These are phyloP conservation scores for Colletotrichum caudatum DNA, from an alignment of 2,329 filamentous ascomycete genomes.

Conservation along the genomic window DNA sequence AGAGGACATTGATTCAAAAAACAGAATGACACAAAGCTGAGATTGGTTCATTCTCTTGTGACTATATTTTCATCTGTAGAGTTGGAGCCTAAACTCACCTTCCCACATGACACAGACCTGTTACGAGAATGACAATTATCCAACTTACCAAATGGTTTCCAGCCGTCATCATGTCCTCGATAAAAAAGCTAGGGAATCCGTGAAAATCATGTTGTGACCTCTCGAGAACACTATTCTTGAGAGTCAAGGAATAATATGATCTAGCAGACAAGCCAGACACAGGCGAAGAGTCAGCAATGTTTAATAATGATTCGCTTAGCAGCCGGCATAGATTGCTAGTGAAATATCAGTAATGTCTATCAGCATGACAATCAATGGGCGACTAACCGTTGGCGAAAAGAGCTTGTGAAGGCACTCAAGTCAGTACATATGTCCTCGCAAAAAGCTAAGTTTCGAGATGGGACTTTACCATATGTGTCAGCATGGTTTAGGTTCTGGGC, in stretches of 20 bases:
- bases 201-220: no score
- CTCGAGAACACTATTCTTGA: no score
- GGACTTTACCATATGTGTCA: slow-evolving; percentile 61
- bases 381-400: slow-evolving; percentile 51
- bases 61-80: neutral
- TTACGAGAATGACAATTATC: neutral
- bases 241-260: neutral
- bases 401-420: slow-evolving; percentile 23
- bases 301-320: slow-evolving; percentile 47
- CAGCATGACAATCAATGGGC: neutral
- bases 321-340: slow-evolving; percentile 53
- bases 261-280: no score
- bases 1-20: neutral
- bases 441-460: neutral
- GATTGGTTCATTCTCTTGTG: neutral
- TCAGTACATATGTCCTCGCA: neutral
- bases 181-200: neutral
- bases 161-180: neutral
- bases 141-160: no score
- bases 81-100: no score
- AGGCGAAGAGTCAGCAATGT: neutral
- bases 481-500: slow-evolving; percentile 70
- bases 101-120: neutral
- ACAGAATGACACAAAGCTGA: neutral
- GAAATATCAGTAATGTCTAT: neutral